Conservation (phyloP, 768 basidiomycete species). For the Infundibulicybe gibba region DNA sequence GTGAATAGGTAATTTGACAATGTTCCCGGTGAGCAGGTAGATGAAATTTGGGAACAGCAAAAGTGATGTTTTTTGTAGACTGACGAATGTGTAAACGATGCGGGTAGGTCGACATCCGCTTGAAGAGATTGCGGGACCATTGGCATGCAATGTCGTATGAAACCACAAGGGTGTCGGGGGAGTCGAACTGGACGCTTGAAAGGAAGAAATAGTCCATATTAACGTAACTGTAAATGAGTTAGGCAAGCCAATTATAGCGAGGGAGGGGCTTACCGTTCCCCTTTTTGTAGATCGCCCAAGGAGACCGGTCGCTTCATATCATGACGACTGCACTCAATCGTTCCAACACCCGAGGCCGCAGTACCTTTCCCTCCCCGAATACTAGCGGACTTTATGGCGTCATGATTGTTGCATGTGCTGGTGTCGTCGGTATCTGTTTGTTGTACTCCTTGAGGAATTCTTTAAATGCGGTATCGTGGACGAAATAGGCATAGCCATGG, state of each 20-base stretch:
- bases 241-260: not conserved
- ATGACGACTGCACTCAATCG: slow-evolving; percentile 24
- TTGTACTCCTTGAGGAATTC: slow-evolving; percentile 11
- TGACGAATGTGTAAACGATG: not conserved
- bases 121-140: slow-evolving; percentile 7
- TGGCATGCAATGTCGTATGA: slow-evolving; percentile 30
- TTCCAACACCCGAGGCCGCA: slow-evolving; percentile 22
- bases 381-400: slow-evolving; percentile 4
- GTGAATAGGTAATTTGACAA: not conserved
- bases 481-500: slow-evolving; percentile 21
- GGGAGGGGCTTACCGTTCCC: slow-evolving; percentile 20
- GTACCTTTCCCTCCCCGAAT: slow-evolving; percentile 13
- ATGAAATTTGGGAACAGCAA: slow-evolving; percentile 12
- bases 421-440: slow-evolving; percentile 13
- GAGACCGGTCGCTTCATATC: slow-evolving; percentile 21
- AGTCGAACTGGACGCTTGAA: slow-evolving; percentile 5
- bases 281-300: slow-evolving; percentile 28
- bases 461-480: slow-evolving; percentile 15
- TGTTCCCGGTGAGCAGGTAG: slow-evolving; percentile 6
- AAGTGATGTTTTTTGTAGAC: not conserved
- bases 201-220: slow-evolving; percentile 25
- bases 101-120: slow-evolving; percentile 2
- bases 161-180: slow-evolving; percentile 6
- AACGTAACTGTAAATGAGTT: slow-evolving; percentile 13
- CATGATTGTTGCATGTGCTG: slow-evolving; percentile 16